Percentiles rank a stretch among this genome's conserved stretches.
Evolutionary conservation across 2,329 filamentous ascomycete species (phyloP).

Genomic region (Zymoseptoria crescenta): DNA sequence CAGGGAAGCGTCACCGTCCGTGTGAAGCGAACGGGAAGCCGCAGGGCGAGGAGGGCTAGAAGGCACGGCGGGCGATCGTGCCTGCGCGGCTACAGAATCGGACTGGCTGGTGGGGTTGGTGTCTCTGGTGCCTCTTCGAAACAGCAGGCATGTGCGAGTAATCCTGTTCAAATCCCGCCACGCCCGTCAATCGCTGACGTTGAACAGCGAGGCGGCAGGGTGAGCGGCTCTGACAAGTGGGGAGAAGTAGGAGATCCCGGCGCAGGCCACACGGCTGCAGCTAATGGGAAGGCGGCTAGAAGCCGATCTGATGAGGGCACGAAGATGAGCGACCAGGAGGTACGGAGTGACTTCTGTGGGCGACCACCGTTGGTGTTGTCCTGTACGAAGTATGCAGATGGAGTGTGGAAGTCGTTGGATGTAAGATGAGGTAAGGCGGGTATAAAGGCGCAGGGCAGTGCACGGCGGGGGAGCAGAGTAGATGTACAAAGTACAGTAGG

Average conservation of each 20-base stretch:
- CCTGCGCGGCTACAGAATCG: slow-evolving; percentile 9
- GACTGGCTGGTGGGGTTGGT: neutral
- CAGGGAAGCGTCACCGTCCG: slow-evolving; percentile 9
- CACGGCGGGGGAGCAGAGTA: neutral
- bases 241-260: slow-evolving; percentile 4
- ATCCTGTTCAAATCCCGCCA: slow-evolving; percentile 13
- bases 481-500: neutral
- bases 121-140: slow-evolving; percentile 13
- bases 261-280: neutral
- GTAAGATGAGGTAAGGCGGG: neutral
- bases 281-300: neutral
- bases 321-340: neutral
- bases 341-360: neutral
- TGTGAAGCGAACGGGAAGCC: slow-evolving; percentile 9
- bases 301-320: slow-evolving; percentile 6
- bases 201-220: slow-evolving; percentile 3
- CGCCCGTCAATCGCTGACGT: slow-evolving; percentile 12
- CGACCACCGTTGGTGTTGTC: neutral
- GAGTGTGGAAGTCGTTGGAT: neutral
- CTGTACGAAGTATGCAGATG: neutral
- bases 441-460: neutral
- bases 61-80: slow-evolving; percentile 2
- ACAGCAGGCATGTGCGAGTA: slow-evolving; percentile 12
- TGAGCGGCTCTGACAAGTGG: slow-evolving; percentile 9
- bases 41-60: slow-evolving; percentile 7